Evolutionary conservation across 805 yeast species (phyloP).

Genomic region (Wickerhamiella bombiphila): DNA sequence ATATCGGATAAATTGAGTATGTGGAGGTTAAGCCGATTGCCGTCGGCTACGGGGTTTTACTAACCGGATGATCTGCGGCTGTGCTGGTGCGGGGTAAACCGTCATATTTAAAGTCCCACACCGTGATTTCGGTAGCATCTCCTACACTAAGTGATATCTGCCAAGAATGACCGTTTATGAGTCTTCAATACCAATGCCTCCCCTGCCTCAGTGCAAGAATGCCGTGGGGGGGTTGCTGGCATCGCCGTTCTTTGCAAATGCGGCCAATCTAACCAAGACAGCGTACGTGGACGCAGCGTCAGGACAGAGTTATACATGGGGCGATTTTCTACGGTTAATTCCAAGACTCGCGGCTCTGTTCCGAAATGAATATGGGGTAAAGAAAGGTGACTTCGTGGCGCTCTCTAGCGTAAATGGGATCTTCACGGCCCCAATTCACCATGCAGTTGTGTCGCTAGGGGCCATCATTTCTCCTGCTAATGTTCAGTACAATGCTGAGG

Average conservation of each 20-base stretch:
- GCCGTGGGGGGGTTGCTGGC: conserved; percentile 1
- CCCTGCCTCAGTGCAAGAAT: not conserved
- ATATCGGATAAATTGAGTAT: too few relatives aligned
- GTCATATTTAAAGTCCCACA: too few relatives aligned
- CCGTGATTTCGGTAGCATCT: too few relatives aligned
- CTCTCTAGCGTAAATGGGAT: conserved; percentile 21
- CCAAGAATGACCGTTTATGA: not conserved
- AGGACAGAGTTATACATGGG: conserved; percentile 12
- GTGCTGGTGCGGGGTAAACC: too few relatives aligned
- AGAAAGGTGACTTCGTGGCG: conserved; percentile 21
- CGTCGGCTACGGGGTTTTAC: too few relatives aligned
- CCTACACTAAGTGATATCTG: not conserved
- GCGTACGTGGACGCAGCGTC: conserved; percentile 15
- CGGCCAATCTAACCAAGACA: not conserved
- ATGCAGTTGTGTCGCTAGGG: conserved; percentile 19
- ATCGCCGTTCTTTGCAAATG: not conserved
- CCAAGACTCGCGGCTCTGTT: conserved; percentile 16
- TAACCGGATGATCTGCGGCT: too few relatives aligned
- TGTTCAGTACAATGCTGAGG: conserved; percentile 22
- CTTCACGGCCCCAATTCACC: conserved; percentile 20
- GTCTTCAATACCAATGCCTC: not conserved
- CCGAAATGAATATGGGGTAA: conserved; percentile 12
- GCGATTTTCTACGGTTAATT: conserved; percentile 9
- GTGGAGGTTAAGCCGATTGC: too few relatives aligned
- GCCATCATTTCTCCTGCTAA: conserved; percentile 25